phyloP scores from a whole-genome alignment of 2,329 filamentous ascomycete species.

The Aspergillus eucalypticola region DNA sequence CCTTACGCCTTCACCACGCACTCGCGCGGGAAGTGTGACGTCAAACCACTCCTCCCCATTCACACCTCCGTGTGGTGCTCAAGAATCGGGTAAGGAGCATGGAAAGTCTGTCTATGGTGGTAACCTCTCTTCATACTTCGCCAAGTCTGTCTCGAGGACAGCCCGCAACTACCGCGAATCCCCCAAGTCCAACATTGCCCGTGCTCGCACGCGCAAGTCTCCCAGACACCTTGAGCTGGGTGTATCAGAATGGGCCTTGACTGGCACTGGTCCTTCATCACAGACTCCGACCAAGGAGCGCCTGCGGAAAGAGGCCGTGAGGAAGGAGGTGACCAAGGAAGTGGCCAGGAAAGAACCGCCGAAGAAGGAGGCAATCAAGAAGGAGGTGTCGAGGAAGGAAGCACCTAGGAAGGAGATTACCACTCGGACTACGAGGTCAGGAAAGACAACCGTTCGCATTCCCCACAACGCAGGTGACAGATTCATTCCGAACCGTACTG shows the following conservation, averaged over 20 bases:
- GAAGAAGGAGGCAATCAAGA: conserved; percentile 25
- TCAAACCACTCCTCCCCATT: conserved; percentile 70
- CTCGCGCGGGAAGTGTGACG: conserved; percentile 53
- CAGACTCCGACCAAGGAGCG: conserved; percentile 64
- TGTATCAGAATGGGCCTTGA: conserved; percentile 88
- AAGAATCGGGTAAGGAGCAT: conserved; percentile 56
- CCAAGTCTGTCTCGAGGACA: conserved; percentile 58
- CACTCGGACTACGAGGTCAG: conserved; percentile 48
- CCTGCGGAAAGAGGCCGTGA: conserved; percentile 43
- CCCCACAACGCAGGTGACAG: conserved; percentile 76
- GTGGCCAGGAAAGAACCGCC: conserved; percentile 23
- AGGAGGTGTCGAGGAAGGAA: background rate
- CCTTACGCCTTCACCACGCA: conserved; percentile 83
- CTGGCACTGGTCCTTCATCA: conserved; percentile 68
- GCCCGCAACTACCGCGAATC: conserved; percentile 71
- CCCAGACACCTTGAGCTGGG: conserved; percentile 87
- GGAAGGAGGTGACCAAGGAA: background rate
- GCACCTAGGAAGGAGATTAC: conserved; percentile 46
- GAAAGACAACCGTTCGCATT: conserved; percentile 73
- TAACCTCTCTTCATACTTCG: conserved; percentile 76
- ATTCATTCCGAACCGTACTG: conserved; percentile 91
- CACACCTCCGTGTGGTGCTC: conserved; percentile 67
- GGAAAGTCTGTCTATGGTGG: conserved; percentile 74
- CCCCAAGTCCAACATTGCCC: conserved; percentile 47
- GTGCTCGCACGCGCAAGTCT: conserved; percentile 50